Evolutionary conservation across 345 rosid species (phyloP), one percentile per base, ranked within the genome.

Genomic region (Clarkia xantiana): DNA sequence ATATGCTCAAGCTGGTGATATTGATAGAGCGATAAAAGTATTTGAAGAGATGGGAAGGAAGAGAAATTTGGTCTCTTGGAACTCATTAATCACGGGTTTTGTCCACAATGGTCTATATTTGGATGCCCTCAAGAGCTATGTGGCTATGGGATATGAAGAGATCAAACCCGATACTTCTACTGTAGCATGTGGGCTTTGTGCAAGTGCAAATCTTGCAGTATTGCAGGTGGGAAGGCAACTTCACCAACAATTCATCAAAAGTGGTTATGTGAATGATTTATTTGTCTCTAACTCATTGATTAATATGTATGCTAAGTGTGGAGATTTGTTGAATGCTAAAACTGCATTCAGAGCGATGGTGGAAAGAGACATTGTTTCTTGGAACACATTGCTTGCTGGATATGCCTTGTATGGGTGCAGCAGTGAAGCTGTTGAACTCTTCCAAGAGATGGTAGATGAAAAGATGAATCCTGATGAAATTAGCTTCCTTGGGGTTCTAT

Each of bases 341-440:
- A 42, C 53, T 16, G 49, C 56, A 10, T 70, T 74, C 62, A 45
- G 47, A 40, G 68, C 29, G 6, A 52, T 45, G 14, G 42, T 39
- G 23, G 44, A 51, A 45, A 34, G 45, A 13, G 73, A 70, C 53
- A 52, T 53, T 3, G 51, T 70, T 39, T 67, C 79, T 42, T 70
- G 73, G 76, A 74, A 70, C 48, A 61, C 73, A n/a, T 46, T 74
- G 65, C 67, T 74, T 20, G 40, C 56, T 43, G 73, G 70, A 20
- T 64, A 70, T 59, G 73, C 76, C n/a, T 19, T 61, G 17, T 61
- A 67, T 57, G 72, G 79, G 34, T 49, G 14, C 18, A 75, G 71
- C 17, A 59, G 14, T 18, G 68, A 61, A 51, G 73, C 79, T 15
- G 19, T 74, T 15, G 40, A 62, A 52, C 63, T 64, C 44, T 62